Base-by-base conservation (phyloP, 768 basidiomycete genomes). In the Pisolithus tinctorius region DNA sequence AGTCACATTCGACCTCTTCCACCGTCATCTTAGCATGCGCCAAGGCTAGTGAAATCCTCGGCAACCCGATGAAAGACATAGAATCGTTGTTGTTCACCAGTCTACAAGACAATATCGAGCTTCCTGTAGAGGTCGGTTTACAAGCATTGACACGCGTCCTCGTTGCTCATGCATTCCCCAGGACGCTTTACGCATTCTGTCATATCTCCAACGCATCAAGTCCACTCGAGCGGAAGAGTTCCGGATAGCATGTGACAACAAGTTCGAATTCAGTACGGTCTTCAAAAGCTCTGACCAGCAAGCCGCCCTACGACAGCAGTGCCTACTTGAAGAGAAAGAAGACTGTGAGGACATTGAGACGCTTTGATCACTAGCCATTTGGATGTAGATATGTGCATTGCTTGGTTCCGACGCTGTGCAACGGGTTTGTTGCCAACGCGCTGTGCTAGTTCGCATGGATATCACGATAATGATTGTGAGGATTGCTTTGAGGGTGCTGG, bases 141-240 rank as follows among this genome's bases (percentile, higher is more conserved):
- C 52, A 20, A 11, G 26, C 25, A 13, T 40, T 5, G 9, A 8
- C 25, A 30, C 27, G 25, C 9, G 27, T 49, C 14, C 29, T 2
- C 14, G 43, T 17, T 23, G 36, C 37, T 47, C 26, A 43, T 20
- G 17, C 14, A 11, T 34, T 42, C 23, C 47, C 44, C 58, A 88
- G 88, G 77, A 75, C 26, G 83, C 80, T 1, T 59, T 75, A 10
- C 68, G 69, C 1, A 74, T 76, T 8, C 51, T 81, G 26, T 61
- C 65, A 11, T 81, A 83, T 65, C 63, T 92, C 43, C 57, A 55
- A 16, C 65, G 73, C 2, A 63, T 82, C 42, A 67, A 73, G 51
- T 84, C 86, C 0, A 54, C 71, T 3, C 75, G 83, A 4, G 64
- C 65, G 1, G 81, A 82, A 16, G 86, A 87, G 60, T 88, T 86